Base-by-base conservation (phyloP, 768 basidiomycete species). In the Nidula microcarpa region DNA sequence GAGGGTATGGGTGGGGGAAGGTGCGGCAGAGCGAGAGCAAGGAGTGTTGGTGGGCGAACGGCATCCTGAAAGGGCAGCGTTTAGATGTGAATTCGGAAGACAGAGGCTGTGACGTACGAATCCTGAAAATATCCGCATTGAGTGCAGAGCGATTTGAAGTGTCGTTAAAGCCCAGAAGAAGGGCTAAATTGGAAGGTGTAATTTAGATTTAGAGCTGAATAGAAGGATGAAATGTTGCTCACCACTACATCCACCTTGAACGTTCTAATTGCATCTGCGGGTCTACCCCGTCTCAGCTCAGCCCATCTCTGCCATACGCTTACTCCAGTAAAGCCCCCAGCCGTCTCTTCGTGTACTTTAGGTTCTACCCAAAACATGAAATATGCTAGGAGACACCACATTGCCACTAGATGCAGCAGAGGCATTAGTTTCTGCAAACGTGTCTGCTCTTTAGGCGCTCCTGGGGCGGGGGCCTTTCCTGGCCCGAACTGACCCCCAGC, bases 131-230 rank as follows among this genome's bases (percentile, higher is more conserved):
- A 92, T 81, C 51, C 84, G 82, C 57, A 85, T 61, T 7, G 90
- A 89, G 59, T 91, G 88, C 43, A 93, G 62, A 16, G 77, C 76
- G 18, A 91, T 73, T 58, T 91, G 81, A 4, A 92, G 64, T 0
- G 90, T 86, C 37, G 81, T 80, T 55, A 92, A 91, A 6, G 81
- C 85, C 87, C 87, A 91, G 65, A 92, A 89, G 71, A 93, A 89
- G 1, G 88, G 84, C 89, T 91, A 57, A 14, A 39, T 36, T 33
- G 37, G 30, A 46, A 51, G 33, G 39, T 51, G 7, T 49, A 52
- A 43, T n/a, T n/a, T 36, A 30, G 18, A 30, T 46, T 10, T 9
- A 17, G 13, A 6, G 32, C 10, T 6, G 47, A n/a, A 17, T 18
- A 53, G 4, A 14, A n/a, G n/a, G n/a, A 47, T 6, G 14, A 30